Conservation (phyloP, 2,329 filamentous ascomycete genomes). For the Cladosporium oxysporum region DNA sequence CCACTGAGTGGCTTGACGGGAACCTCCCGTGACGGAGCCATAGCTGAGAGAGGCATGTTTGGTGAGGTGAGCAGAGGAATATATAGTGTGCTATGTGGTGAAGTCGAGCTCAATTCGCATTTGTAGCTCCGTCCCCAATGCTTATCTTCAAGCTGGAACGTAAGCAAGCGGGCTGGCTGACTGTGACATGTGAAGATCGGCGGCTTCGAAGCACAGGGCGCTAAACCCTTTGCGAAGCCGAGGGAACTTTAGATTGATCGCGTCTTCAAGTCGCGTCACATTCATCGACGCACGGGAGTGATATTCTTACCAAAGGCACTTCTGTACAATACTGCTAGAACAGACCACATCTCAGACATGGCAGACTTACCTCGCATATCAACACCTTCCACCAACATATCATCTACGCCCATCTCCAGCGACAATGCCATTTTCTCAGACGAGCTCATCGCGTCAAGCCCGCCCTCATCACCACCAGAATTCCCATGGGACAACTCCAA, state of each 20-base stretch:
- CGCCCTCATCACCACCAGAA: conserved; percentile 55
- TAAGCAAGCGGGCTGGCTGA: conserved; percentile 8
- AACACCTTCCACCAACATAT: conserved; percentile 10
- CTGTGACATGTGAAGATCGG: conserved; percentile 19
- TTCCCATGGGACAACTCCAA: conserved; percentile 40
- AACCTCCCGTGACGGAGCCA: conserved; percentile 48
- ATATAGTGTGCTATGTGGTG: background rate
- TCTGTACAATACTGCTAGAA: background rate
- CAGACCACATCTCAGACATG: background rate
- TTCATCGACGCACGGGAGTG: background rate
- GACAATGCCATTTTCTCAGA: conserved; percentile 32
- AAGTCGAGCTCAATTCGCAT: conserved; percentile 2
- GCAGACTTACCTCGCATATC: background rate
- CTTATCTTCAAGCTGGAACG: conserved; percentile 14
- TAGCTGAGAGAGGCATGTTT: conserved; percentile 42
- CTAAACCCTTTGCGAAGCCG: conserved; percentile 1
- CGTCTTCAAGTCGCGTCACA: conserved; percentile 4
- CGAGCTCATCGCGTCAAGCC: conserved; percentile 42
- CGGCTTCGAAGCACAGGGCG: background rate
- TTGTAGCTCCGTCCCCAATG: conserved; percentile 15
- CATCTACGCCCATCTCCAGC: conserved; percentile 29
- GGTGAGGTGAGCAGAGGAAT: background rate
- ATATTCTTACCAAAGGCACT: background rate
- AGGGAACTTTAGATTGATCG: conserved; percentile 5
- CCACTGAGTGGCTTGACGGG: conserved; percentile 63